These are phyloP conservation scores for Phialophora tarda DNA, from an alignment of 2,329 filamentous ascomycete species.

Conservation along the genomic window DNA sequence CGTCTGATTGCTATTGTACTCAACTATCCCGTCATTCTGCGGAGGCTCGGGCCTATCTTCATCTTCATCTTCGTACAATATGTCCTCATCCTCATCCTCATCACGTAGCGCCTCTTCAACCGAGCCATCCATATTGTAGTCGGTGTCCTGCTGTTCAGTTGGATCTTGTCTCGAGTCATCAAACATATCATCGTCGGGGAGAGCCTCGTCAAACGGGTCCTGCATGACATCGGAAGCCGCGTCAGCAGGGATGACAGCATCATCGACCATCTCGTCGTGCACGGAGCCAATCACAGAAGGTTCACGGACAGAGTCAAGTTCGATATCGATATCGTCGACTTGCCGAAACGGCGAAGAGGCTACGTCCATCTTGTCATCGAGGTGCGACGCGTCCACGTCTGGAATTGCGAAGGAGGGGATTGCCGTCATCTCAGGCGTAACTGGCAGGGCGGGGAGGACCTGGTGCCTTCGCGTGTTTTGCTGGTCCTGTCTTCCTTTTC, in stretches of 20 bases:
- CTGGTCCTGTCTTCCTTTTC: neutral
- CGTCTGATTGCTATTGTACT: slow-evolving; percentile 17
- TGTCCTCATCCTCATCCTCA: slow-evolving; percentile 39
- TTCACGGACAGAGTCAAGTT: slow-evolving; percentile 37
- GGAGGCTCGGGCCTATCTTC: slow-evolving; percentile 12
- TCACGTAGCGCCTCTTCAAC: slow-evolving; percentile 28
- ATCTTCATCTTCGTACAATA: slow-evolving; percentile 37
- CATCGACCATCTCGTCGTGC: slow-evolving; percentile 38
- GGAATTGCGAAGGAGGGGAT: slow-evolving; percentile 31
- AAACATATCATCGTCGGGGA: slow-evolving; percentile 49
- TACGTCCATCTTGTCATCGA: slow-evolving; percentile 40
- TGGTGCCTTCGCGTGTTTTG: slow-evolving; percentile 6
- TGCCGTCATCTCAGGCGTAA: slow-evolving; percentile 19
- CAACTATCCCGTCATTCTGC: slow-evolving; percentile 12
- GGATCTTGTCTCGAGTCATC: slow-evolving; percentile 40
- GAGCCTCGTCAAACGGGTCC: slow-evolving; percentile 46
- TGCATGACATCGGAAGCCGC: slow-evolving; percentile 33
- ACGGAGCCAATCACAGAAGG: slow-evolving; percentile 33
- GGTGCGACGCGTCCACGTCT: slow-evolving; percentile 31
- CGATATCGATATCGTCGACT: slow-evolving; percentile 39
- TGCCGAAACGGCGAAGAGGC: slow-evolving; percentile 37
- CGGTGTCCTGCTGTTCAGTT: slow-evolving; percentile 16
- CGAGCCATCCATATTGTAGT: slow-evolving; percentile 33
- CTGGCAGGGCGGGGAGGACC: neutral
- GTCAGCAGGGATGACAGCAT: slow-evolving; percentile 42